Base-by-base conservation (phyloP, 2,329 filamentous ascomycete species). In the Bipolaris bicolor region DNA sequence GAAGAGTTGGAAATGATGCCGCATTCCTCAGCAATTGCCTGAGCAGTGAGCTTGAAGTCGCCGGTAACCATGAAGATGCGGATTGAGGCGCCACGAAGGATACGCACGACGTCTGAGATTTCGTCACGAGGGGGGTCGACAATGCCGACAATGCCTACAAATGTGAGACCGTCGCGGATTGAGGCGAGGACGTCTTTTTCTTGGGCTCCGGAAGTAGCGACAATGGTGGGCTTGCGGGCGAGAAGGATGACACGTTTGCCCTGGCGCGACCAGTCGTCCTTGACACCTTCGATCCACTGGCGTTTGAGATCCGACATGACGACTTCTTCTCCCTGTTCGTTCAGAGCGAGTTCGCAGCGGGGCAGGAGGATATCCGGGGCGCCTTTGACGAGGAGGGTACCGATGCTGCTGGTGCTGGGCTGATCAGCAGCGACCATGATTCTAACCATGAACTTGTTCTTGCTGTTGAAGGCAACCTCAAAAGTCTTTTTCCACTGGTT, bases 51-150 rank as follows among this genome's bases (percentile, higher is more conserved):
- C 24, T 88, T 87, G 70, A 90, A 92, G 68, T 93, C 90, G 9
- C 90, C 89, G 1, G 90, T 93, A 0, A 92, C 90, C 90, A 93
- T 93, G 74, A 90, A 88, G 29, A 92, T 86, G n/a, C 87, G 81
- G 52, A 93, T 89, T 1, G 88, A 88, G 3, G 90, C 90, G 1
- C 84, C 81, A 11, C 89, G 84, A 15, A 92, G 80, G 0, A 84
- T 90, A n/a, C 79, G 77, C 26, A 87, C 78, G 1, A 87, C 85
- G 11, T 80, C 79, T 0, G 84, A 82, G 31, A 87, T 87, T 64
- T 88, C 86, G 26, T 84, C 80, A 48, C 85, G 79, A 13, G 84
- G 84, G 20, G 85, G 85, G 65, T 88, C 85, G 29, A 86, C 81
- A 47, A 88, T 84, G 10, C 80, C 85, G 37, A 87, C 80, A 0